Conservation (phyloP, 768 basidiomycete genomes). For the Trametes gibbosa region DNA sequence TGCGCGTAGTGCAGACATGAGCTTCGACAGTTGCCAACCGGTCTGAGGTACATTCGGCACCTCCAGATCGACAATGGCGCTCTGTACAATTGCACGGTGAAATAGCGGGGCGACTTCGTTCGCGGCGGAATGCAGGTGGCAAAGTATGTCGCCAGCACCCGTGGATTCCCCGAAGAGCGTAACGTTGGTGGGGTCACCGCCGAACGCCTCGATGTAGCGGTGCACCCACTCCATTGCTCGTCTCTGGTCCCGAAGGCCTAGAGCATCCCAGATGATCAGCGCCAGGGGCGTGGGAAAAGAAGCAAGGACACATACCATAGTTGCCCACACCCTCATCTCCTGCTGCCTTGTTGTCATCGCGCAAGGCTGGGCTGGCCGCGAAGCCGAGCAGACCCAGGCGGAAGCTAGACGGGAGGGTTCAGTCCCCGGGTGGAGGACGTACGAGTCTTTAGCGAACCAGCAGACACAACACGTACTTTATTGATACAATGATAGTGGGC, state of each 20-base stretch:
- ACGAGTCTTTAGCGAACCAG: not conserved
- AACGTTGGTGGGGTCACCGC: slow-evolving; percentile 43
- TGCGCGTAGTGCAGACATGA: slow-evolving; percentile 54
- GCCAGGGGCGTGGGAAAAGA: not conserved
- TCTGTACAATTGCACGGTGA: slow-evolving; percentile 74
- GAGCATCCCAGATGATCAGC: slow-evolving; percentile 1
- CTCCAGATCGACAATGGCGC: slow-evolving; percentile 59
- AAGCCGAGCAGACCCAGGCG: slow-evolving; percentile 77
- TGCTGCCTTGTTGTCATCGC: slow-evolving; percentile 61
- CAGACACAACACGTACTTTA: slow-evolving; percentile 56
- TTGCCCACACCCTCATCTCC: slow-evolving; percentile 76
- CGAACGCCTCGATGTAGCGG: slow-evolving; percentile 48
- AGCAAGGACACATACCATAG: slow-evolving; percentile 50
- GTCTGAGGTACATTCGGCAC: slow-evolving; percentile 58
- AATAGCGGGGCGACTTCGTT: slow-evolving; percentile 64
- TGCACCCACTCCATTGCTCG: slow-evolving; percentile 52
- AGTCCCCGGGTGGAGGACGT: slow-evolving; percentile 16
- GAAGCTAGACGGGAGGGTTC: slow-evolving; percentile 44
- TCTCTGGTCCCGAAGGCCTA: slow-evolving; percentile 36
- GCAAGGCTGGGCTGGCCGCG: slow-evolving; percentile 62
- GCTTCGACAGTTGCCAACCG: slow-evolving; percentile 65
- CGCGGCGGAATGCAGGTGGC: slow-evolving; percentile 52
- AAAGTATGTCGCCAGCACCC: slow-evolving; percentile 35
- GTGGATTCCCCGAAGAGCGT: slow-evolving; percentile 34
- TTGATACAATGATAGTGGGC: slow-evolving; percentile 68